Conservation (phyloP, 805 yeast species). For the Yarrowia sp. region DNA sequence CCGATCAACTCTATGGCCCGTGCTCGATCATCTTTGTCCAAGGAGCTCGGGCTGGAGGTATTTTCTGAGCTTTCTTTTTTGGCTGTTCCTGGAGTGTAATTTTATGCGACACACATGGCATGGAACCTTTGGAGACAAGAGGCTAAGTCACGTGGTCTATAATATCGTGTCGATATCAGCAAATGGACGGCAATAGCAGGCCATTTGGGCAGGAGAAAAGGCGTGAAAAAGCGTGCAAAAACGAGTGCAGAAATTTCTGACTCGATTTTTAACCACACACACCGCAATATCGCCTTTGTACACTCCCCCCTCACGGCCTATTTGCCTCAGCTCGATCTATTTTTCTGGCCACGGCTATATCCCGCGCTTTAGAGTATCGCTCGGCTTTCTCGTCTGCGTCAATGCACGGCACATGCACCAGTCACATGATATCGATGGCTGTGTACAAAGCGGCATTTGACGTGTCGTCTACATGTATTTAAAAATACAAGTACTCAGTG, state of each 20-base stretch:
- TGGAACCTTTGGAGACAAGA: neutral
- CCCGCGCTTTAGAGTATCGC: slow-evolving; percentile 10
- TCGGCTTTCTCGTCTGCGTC: slow-evolving; percentile 17
- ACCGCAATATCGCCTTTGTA: too few relatives aligned
- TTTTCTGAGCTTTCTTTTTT: neutral
- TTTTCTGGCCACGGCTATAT: slow-evolving; percentile 1
- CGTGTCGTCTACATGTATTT: too few relatives aligned
- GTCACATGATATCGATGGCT: slow-evolving; percentile 21
- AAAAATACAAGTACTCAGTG: too few relatives aligned
- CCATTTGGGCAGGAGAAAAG: neutral
- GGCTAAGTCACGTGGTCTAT: slow-evolving; percentile 1
- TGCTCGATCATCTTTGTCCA: neutral
- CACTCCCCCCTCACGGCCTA: too few relatives aligned
- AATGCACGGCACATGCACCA: slow-evolving; percentile 18
- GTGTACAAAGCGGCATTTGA: too few relatives aligned
- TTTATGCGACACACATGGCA: slow-evolving; percentile 7
- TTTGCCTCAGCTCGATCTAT: neutral
- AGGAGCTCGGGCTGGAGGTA: neutral
- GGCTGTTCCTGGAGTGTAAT: slow-evolving; percentile 20
- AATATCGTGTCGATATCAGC: neutral
- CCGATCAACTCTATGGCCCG: neutral
- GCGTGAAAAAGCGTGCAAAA: too few relatives aligned
- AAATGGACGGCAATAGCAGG: neutral
- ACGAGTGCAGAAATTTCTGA: too few relatives aligned
- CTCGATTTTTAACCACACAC: too few relatives aligned